Evolutionary conservation across 176 grass and related monocot species (phyloP).

Genomic region (Panicum miliaceum): DNA sequence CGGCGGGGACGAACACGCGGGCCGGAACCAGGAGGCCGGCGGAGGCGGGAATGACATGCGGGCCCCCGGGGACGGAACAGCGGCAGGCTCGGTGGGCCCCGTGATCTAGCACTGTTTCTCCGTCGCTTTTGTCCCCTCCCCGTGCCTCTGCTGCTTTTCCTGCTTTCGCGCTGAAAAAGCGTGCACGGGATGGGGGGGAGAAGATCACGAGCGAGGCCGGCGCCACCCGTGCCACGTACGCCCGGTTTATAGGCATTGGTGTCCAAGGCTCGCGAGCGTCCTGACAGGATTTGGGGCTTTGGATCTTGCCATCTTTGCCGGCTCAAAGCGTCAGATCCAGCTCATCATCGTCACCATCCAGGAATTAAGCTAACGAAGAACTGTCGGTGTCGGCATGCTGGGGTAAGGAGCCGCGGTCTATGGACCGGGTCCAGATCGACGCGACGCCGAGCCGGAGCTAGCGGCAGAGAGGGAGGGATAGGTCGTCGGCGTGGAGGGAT

Average conservation of each 20-base stretch:
- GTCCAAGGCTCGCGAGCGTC: neutral
- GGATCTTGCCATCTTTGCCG: neutral
- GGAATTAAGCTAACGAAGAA: neutral
- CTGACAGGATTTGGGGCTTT: neutral
- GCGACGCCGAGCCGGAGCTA: neutral
- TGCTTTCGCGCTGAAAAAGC: constrained; percentile 57
- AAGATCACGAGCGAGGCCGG: neutral
- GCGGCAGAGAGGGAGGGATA: neutral
- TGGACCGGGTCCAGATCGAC: neutral
- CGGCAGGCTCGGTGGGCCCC: neutral
- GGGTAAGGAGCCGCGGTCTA: neutral
- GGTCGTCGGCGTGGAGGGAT: constrained; percentile 18
- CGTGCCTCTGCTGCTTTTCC: neutral
- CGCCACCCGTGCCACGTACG: neutral
- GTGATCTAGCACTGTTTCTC: neutral
- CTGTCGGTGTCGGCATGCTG: neutral
- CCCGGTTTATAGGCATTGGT: neutral
- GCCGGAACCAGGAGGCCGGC: neutral
- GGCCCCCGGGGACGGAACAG: neutral
- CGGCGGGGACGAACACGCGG: neutral
- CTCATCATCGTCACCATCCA: no score
- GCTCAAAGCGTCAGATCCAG: neutral
- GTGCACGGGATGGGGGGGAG: constrained; percentile 26
- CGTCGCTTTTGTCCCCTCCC: constrained; percentile 42
- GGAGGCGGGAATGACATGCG: neutral